Conservation (phyloP, 169 alveolate species). For the Cryptosporidium viatorum region DNA sequence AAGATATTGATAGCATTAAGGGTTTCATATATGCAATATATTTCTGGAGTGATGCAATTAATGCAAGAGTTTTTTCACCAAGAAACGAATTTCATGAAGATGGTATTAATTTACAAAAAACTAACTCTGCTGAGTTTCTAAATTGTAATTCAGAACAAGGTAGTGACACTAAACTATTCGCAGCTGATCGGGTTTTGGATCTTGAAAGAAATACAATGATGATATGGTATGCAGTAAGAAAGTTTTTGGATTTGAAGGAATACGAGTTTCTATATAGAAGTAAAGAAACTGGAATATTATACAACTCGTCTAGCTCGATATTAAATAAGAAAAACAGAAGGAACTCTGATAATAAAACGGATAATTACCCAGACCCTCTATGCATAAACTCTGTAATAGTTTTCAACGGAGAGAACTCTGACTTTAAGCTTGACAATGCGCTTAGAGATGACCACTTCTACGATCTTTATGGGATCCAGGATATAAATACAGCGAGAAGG, state of each 20-base stretch:
- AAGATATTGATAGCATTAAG: slow-evolving; percentile 50
- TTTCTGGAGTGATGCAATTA: slow-evolving; percentile 73
- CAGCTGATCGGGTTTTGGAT: slow-evolving; percentile 34
- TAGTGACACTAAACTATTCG: neutral
- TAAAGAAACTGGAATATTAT: slow-evolving; percentile 10
- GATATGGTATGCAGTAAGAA: slow-evolving; percentile 64
- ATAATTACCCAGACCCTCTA: neutral
- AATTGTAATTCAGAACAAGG: neutral
- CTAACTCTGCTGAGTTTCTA: neutral
- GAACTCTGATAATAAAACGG: neutral
- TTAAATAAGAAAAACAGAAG: neutral
- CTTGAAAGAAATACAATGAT: slow-evolving; percentile 61
- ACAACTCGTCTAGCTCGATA: slow-evolving; percentile 5
- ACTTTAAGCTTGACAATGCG: slow-evolving; percentile 44
- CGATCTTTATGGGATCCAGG: slow-evolving; percentile 47
- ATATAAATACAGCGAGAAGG: slow-evolving; percentile 33
- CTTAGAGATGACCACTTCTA: slow-evolving; percentile 45
- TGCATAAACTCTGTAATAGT: slow-evolving; percentile 50
- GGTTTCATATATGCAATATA: slow-evolving; percentile 66
- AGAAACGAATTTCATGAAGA: neutral
- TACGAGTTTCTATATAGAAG: slow-evolving; percentile 39
- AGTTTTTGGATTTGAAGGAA: slow-evolving; percentile 10
- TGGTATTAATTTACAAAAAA: neutral
- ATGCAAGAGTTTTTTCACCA: slow-evolving; percentile 18
- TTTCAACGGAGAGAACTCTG: slow-evolving; percentile 49